Base-by-base conservation (phyloP, 2,329 filamentous ascomycete genomes). In the Xylariaceae sp. region DNA sequence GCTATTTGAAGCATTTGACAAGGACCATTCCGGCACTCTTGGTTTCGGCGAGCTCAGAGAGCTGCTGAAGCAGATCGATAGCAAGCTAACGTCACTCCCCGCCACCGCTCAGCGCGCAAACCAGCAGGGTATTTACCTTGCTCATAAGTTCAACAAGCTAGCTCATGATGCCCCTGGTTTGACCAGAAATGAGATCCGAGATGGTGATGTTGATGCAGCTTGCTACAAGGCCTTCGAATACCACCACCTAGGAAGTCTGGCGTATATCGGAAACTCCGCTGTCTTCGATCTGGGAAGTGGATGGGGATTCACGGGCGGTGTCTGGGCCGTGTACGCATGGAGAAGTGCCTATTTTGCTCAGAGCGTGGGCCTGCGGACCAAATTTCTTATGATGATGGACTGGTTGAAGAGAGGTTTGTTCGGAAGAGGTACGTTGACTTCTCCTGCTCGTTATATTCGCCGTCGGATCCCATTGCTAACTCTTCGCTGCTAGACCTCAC, bases 401-500 rank as follows among this genome's bases (percentile, higher is more conserved):
- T 99, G 94, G 94, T 87, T 86, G n/a, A 99, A 97, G 84, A 83
- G 95, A 72, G 90, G 91, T 10, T 75, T 99, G 18, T 99, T 99
- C 78, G 94, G 94, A 67, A 83, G 94, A 87, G 94, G 93, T 97
- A 76, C 78, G 87, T 79, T 59, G 51, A 53, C 23, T 49, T 13
- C 39, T 44, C 8, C 11, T n/a, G 10, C 9, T 51, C 7, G 7
- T 4, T 15, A 35, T 34, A 10, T 6, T 30, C 37, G 9, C 11
- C 37, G 50, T n/a, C 11, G 53, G 8, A 10, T 23, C 52, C 45
- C 10, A 23, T 57, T 51, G 37, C 58, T 66, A 56, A 62, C 55
- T 3, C 13, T 51, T 51, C 23, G 23, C 23, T 5, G 23, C 9
- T 11, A 72, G 70, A 72, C 62, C 61, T 72, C 1, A 62, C 71